These are phyloP conservation scores for Dactylellina parvicollis DNA, from an alignment of 2,329 filamentous ascomycete species.

Conservation along the genomic window DNA sequence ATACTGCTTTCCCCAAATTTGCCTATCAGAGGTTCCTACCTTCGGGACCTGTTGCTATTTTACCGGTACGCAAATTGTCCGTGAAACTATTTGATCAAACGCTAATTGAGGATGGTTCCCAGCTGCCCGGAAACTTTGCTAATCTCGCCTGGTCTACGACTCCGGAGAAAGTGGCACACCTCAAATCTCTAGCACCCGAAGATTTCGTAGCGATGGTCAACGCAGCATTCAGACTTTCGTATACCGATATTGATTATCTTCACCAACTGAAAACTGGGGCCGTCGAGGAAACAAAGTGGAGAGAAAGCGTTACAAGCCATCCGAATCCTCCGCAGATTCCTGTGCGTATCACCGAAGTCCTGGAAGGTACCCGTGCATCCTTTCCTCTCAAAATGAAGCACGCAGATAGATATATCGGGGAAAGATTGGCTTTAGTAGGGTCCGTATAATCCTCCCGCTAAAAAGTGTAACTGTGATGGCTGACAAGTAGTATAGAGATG, in stretches of 20 bases:
- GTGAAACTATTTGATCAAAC: not conserved
- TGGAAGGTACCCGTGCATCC: slow-evolving; percentile 81
- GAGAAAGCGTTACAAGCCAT: slow-evolving; percentile 67
- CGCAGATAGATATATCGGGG: slow-evolving; percentile 89
- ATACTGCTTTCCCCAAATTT: slow-evolving; percentile 70
- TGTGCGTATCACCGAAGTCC: slow-evolving; percentile 74
- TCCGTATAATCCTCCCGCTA: slow-evolving; percentile 63
- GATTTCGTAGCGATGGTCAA: slow-evolving; percentile 92
- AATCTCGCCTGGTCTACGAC: slow-evolving; percentile 96
- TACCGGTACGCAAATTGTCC: slow-evolving; percentile 66
- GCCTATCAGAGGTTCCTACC: slow-evolving; percentile 97
- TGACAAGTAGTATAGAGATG: slow-evolving; percentile 69
- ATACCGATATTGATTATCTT: slow-evolving; percentile 84
- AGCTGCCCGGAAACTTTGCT: slow-evolving; percentile 79
- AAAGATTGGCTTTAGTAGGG: slow-evolving; percentile 87
- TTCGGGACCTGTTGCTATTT: slow-evolving; percentile 87
- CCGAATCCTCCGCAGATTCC: slow-evolving; percentile 70
- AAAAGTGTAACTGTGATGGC: not conserved
- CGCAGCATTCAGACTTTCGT: slow-evolving; percentile 84
- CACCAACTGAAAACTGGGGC: slow-evolving; percentile 72
- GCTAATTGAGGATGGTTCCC: not conserved
- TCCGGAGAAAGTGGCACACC: slow-evolving; percentile 76
- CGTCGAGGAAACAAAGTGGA: slow-evolving; percentile 83
- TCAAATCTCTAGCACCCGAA: slow-evolving; percentile 76
- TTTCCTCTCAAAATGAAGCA: slow-evolving; percentile 93